Evolutionary conservation across 2,329 filamentous ascomycete species (phyloP).

Genomic region (Xylariomycetidae sp.): DNA sequence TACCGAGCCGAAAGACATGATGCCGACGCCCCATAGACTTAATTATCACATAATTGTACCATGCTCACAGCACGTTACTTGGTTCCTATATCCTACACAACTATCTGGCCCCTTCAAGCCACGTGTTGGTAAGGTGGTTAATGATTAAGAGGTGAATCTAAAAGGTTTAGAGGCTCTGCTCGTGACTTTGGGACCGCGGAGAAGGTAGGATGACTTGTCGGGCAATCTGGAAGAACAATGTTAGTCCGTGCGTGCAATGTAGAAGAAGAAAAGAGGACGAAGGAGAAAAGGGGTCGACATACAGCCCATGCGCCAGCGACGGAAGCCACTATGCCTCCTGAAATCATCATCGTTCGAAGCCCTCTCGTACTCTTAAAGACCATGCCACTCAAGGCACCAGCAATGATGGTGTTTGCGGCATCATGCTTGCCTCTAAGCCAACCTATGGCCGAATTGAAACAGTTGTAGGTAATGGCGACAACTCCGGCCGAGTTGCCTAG

Average conservation of each 20-base stretch:
- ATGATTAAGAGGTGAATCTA: no score
- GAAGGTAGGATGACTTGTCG: conserved; percentile 17
- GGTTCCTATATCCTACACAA: conserved; percentile 25
- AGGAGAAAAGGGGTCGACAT: conserved; percentile 38
- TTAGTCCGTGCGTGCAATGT: no score
- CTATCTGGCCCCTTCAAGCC: conserved; percentile 4
- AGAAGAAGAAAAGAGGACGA: no score
- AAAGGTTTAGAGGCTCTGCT: conserved; percentile 9
- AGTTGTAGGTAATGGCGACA: conserved; percentile 94
- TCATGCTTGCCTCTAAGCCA: conserved; percentile 82
- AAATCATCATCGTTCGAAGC: conserved; percentile 88
- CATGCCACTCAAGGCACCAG: conserved; percentile 84
- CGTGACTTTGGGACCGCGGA: conserved; percentile 11
- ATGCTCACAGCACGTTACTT: no score
- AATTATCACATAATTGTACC: no score
- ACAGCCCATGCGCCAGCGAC: conserved; percentile 89
- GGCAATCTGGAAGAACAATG: no score
- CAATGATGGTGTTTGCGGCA: conserved; percentile 78
- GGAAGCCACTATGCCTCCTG: conserved; percentile 80
- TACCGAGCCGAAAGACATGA: conserved; percentile 20
- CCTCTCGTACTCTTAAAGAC: conserved; percentile 96
- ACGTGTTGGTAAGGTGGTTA: no score
- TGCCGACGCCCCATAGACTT: no score
- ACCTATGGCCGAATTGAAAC: conserved; percentile 79
- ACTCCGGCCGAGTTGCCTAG: conserved; percentile 94